These are phyloP conservation scores for Mortierella sp. DNA, from an alignment of 371 early-diverging fungal species.

Conservation along the genomic window DNA sequence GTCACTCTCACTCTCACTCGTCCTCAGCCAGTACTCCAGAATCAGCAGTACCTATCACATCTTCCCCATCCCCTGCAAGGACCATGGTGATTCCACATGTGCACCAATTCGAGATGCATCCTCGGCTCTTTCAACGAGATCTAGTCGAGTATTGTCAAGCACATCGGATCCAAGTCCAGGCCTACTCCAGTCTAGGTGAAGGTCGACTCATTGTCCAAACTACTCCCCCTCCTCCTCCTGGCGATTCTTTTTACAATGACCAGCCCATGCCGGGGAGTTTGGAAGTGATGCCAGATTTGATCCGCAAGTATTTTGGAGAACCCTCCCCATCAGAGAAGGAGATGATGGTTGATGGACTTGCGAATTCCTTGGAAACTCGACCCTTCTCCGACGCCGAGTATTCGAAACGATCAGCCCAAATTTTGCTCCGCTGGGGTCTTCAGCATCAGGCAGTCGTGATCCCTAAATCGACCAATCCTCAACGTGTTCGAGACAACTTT, in stretches of 20 bases:
- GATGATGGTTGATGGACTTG: constrained; percentile 16
- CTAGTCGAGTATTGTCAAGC: constrained; percentile 63
- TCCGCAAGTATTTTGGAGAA: constrained; percentile 45
- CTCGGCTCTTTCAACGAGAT: constrained; percentile 62
- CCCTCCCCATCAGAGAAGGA: constrained; percentile 54
- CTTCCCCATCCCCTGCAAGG: constrained; percentile 1
- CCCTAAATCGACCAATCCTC: constrained; percentile 69
- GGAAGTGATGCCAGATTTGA: constrained; percentile 45
- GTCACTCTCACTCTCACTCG: constrained; percentile 28
- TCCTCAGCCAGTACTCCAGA: neutral
- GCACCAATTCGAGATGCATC: constrained; percentile 83
- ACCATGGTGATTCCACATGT: constrained; percentile 66
- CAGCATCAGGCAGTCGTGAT: constrained; percentile 70
- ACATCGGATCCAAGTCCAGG: constrained; percentile 76
- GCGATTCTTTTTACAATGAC: constrained; percentile 26
- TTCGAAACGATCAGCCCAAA: constrained; percentile 65
- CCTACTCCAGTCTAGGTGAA: constrained; percentile 94
- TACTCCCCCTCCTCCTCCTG: constrained; percentile 27
- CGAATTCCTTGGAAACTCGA: neutral
- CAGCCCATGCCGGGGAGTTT: constrained; percentile 20
- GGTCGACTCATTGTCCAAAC: constrained; percentile 64
- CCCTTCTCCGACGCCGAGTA: constrained; percentile 7
- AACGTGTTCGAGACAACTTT: constrained; percentile 67
- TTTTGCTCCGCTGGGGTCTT: constrained; percentile 85
- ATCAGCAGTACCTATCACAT: neutral